Percentiles rank a stretch among this genome's conserved stretches.
Conservation (phyloP, 2,329 filamentous ascomycete genomes). For the Aspergillus niger region DNA sequence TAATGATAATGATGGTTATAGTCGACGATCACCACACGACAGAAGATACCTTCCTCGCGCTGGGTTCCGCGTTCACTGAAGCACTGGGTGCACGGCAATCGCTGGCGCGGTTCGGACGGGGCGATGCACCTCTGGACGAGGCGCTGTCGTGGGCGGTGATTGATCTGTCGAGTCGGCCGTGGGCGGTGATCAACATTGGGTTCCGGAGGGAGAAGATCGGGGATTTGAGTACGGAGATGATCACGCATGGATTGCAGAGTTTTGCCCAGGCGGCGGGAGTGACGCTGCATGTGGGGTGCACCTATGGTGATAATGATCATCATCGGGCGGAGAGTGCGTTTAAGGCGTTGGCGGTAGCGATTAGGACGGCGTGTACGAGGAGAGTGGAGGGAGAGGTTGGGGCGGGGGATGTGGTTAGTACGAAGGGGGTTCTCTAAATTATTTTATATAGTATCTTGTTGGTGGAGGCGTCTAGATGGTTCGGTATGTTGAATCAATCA, state of each 20-base stretch:
- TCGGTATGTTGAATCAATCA: no score
- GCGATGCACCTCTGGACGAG: conserved; percentile 93
- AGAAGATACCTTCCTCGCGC: conserved; percentile 90
- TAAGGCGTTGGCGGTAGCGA: conserved; percentile 89
- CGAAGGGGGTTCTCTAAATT: conserved; percentile 78
- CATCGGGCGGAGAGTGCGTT: conserved; percentile 96
- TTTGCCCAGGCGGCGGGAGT: conserved; percentile 88
- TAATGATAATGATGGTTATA: conserved; percentile 35
- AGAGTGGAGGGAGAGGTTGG: conserved; percentile 75
- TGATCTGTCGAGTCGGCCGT: conserved; percentile 91
- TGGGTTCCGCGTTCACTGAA: conserved; percentile 79
- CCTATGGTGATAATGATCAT: conserved; percentile 91
- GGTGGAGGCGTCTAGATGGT: no score
- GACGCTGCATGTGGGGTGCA: conserved; percentile 92
- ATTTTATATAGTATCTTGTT: background rate
- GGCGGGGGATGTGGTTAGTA: conserved; percentile 92
- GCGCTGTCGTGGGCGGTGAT: conserved; percentile 91
- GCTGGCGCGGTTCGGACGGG: conserved; percentile 85
- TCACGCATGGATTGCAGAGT: conserved; percentile 91
- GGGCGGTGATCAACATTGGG: conserved; percentile 77
- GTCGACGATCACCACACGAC: conserved; percentile 99
- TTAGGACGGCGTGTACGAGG: conserved; percentile 72
- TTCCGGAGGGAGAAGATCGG: conserved; percentile 91
- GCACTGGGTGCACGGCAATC: conserved; percentile 78
- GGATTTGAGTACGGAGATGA: conserved; percentile 92